Conservation (phyloP, 2,329 filamentous ascomycete genomes). For the Penicillium sclerotiorum region DNA sequence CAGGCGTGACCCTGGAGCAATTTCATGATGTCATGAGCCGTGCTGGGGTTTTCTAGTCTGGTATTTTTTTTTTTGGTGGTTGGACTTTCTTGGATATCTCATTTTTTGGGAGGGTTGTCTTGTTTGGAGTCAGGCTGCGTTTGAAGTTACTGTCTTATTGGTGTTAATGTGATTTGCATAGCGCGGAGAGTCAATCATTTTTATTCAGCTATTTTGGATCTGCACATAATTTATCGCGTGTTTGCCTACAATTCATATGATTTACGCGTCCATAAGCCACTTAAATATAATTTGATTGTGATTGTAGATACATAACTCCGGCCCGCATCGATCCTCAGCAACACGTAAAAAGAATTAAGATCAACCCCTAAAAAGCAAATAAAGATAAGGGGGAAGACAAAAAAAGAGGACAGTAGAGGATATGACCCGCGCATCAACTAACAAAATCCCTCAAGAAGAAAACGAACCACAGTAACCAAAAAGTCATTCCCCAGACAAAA, state of each 20-base stretch:
- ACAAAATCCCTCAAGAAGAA: slow-evolving; percentile 15
- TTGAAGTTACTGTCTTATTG: no score
- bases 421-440: slow-evolving; percentile 30
- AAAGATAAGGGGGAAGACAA: slow-evolving; percentile 2
- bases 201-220: not conserved
- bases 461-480: not conserved
- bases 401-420: slow-evolving; percentile 22
- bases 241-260: not conserved
- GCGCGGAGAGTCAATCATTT: slow-evolving; percentile 10
- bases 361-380: no score
- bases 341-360: slow-evolving; percentile 17
- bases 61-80: not conserved
- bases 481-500: not conserved
- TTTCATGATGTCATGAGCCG: slow-evolving; percentile 84
- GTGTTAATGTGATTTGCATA: slow-evolving; percentile 15
- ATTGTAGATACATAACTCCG: slow-evolving; percentile 26
- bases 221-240: not conserved
- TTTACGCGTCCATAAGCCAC: not conserved
- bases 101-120: slow-evolving; percentile 9
- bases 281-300: slow-evolving; percentile 12
- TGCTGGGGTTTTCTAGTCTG: slow-evolving; percentile 75
- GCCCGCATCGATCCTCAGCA: slow-evolving; percentile 10
- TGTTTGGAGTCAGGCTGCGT: no score
- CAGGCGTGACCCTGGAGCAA: slow-evolving; percentile 74
- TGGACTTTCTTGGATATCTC: slow-evolving; percentile 2